These are phyloP conservation scores for Sicyos baderoa DNA, from an alignment of 306 rosid genomes.

Conservation along the genomic window DNA sequence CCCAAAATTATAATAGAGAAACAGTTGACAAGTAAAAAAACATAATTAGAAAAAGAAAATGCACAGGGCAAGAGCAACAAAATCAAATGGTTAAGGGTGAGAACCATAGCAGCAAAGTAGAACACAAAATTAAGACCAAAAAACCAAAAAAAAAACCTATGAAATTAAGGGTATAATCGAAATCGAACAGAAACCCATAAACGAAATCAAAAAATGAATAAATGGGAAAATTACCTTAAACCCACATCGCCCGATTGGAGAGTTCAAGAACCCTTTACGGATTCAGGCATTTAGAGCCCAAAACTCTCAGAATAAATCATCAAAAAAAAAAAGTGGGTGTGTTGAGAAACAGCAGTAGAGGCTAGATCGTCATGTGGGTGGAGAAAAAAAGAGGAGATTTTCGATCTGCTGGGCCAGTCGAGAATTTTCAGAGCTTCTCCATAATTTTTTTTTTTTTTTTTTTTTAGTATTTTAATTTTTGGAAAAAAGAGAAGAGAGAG, in stretches of 20 bases:
- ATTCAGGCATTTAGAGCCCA: conserved; percentile 32
- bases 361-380: conserved; percentile 52
- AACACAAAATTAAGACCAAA: conserved; percentile 17
- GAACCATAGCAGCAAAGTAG: neutral
- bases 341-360: conserved; percentile 41
- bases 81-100: neutral
- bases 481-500: conserved; percentile 40
- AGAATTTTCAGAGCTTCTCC: conserved; percentile 12
- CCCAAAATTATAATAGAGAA: too few relatives aligned
- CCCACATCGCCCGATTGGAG: conserved; percentile 50
- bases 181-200: conserved; percentile 18
- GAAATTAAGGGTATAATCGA: conserved; percentile 23
- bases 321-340: neutral
- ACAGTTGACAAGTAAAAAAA: neutral
- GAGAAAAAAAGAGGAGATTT: conserved; percentile 61
- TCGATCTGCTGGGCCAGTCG: conserved; percentile 88
- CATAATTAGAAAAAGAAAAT: neutral
- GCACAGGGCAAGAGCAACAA: neutral
- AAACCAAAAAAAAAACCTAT: conserved; percentile 27
- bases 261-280: conserved; percentile 39
- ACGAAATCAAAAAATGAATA: conserved; percentile 29
- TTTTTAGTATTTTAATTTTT: neutral
- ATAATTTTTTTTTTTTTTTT: neutral
- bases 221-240: conserved; percentile 57
- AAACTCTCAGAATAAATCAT: too few relatives aligned